Evolutionary conservation across 495 filamentous ascomycete genomes (phyloP), one percentile per base, ranked within the genome.

Genomic region (Penicillium steckii): DNA sequence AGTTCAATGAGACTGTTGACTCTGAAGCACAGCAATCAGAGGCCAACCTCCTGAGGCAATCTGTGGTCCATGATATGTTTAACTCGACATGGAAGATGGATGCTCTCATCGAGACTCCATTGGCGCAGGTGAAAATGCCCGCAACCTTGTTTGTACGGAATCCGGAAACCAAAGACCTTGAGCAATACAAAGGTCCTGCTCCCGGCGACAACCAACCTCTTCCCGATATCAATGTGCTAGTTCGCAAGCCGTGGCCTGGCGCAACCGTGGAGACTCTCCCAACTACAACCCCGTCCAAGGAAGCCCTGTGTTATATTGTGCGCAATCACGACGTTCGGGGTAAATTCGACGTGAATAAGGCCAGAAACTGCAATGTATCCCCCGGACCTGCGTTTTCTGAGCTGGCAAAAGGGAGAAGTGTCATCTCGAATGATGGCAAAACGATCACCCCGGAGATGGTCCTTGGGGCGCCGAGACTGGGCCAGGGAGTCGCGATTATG

Each of bases 261-360:
- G 83, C 88, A 7, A 61, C 78, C 46, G 68, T 90, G 12, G 64
- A 79, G 2, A 67, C 54, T 9, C 75, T 96, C 1, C 93, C 92
- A 4, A 68, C 72, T 3, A 88, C 91, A 0, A 68, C 71, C 27
- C 84, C 82, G 10, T 81, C 81, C 2, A 65, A 66, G 10, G 82
- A 86, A 29, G 84, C 92, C 9, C 69, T 96, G 44, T 95, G 85
- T 40, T 99, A 97, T 64, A 84, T 99, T 58, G 75, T 96, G 47
- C 86, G 86, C 42, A 83, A 75, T 25, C 84, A 92, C 51, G 75
- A 81, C 37, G 75, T 85, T 29, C 81, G 93, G 22, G 94, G 94
- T 12, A 92, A 86, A 60, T 97, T 99, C 62, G 73, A 86, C 21
- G 64, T 78, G 4, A 50, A 74, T n/a, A 80, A 72, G 52, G 95